Conservation (phyloP, 208 protist genomes). For the Trypanosoma theileri region DNA sequence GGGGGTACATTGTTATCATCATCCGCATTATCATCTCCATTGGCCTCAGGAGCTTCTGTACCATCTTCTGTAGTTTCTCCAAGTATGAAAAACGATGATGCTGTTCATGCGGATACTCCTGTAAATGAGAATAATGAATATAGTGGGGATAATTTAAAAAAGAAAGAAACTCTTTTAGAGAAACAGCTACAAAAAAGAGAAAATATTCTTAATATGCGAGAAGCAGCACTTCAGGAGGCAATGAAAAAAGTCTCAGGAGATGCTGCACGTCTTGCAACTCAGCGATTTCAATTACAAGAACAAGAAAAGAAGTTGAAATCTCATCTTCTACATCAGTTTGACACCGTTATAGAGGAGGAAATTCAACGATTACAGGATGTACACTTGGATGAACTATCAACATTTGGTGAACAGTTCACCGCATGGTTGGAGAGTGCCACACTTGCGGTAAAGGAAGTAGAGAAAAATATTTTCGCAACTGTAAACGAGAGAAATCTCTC, state of each 20-base stretch:
- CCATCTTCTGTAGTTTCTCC: background rate
- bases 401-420: conserved; percentile 18
- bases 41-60: too few species aligned
- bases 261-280: conserved; percentile 40
- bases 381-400: conserved; percentile 19
- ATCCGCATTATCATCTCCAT: background rate
- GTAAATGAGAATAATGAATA: background rate
- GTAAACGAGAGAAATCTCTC: conserved; percentile 4
- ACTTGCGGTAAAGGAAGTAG: background rate
- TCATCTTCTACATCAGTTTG: conserved; percentile 24
- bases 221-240: conserved; percentile 63
- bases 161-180: background rate
- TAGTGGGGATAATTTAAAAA: background rate
- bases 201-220: conserved; percentile 48
- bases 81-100: background rate
- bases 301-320: conserved; percentile 23
- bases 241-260: conserved; percentile 63
- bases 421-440: conserved; percentile 14
- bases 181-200: conserved; percentile 35
- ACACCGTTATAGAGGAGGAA: conserved; percentile 42
- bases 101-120: background rate
- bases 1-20: background rate
- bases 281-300: conserved; percentile 47
- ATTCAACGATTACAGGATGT: conserved; percentile 24
- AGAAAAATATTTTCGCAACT: conserved; percentile 1